Evolutionary conservation across 768 basidiomycete species (phyloP), one percentile per base, ranked within the genome.

Genomic region (Podaxis rugospora): DNA sequence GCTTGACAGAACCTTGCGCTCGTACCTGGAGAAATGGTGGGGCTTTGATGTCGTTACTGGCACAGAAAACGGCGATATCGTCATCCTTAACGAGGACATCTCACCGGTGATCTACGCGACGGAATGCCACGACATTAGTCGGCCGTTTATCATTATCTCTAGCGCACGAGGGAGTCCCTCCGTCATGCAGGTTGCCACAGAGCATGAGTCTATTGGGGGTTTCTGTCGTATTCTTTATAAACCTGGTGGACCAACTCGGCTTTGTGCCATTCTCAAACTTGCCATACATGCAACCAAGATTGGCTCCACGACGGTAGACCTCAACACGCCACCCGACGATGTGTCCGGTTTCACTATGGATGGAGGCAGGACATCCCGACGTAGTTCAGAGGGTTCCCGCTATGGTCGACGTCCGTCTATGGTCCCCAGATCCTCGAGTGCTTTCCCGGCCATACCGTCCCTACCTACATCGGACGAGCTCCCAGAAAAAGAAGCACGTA

Each of bases 221-320:
- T 90, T 92, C 72, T 93, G 91, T 72, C 87, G 91, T n/a, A 78
- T 93, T 23, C 74, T 95, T 11, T 91, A 88, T 81, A 98, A 97
- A 70, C 95, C 95, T 9, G 87, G 87, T 25, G 93, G 94, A 2
- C 95, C 95, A 2, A 83, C 84, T 47, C 84, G 88, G 21, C 79
- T 96, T 59, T 81, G 86, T 27, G 70, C 79, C 4, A 81, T 86
- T 23, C 75, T 95, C 62, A 87, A 86, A 67, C 81, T 88, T 9
- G 82, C 83, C 69, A 60, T 88, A 25, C 81, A 86, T 68, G 77
- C 81, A 4, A 72, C 84, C 50, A 82, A 79, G 51, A 84, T 87
- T 47, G 75, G 77, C 60, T 18, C 28, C 18, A 5, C 18, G 18
- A 9, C 44, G 3, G 18, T 37, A 5, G 23, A 18, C 13, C 27